These are phyloP conservation scores for Letharia columbiana DNA, from an alignment of 495 filamentous ascomycete species.

Conservation along the genomic window DNA sequence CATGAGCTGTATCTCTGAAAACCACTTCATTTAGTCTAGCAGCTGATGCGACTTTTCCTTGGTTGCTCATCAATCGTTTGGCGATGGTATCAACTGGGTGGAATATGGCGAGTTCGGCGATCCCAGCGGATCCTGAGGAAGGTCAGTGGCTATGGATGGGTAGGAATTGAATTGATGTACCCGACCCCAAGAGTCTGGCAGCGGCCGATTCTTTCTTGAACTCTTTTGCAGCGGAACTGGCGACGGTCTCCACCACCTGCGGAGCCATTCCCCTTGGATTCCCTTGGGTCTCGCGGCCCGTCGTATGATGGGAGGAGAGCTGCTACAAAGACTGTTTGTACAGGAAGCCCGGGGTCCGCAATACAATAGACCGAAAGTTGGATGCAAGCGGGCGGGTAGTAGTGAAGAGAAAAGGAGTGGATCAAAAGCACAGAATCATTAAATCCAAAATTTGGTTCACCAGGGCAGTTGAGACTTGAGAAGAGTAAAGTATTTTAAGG, in stretches of 20 bases:
- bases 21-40: slow-evolving; percentile 75
- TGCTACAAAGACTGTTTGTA: not conserved
- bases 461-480: too few relatives aligned
- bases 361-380: not conserved
- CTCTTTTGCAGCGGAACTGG: slow-evolving; percentile 49
- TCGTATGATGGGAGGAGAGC: not conserved
- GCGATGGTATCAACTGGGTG: slow-evolving; percentile 97
- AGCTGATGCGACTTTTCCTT: slow-evolving; percentile 55
- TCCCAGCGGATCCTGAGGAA: slow-evolving; percentile 73
- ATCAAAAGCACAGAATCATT: not conserved
- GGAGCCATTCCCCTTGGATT: slow-evolving; percentile 39
- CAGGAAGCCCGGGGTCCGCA: not conserved
- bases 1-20: slow-evolving; percentile 81
- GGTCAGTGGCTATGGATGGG: slow-evolving; percentile 8
- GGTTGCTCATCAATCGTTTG: slow-evolving; percentile 99
- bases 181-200: slow-evolving; percentile 83
- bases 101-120: slow-evolving; percentile 93
- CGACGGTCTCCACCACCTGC: slow-evolving; percentile 36
- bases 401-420: not conserved
- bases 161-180: slow-evolving; percentile 40
- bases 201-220: slow-evolving; percentile 81
- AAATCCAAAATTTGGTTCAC: too few relatives aligned
- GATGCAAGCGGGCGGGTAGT: not conserved
- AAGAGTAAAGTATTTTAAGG: too few relatives aligned
- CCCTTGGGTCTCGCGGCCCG: not conserved